Percentiles rank a stretch among this genome's conserved stretches.
phyloP scores from a whole-genome alignment of 2,329 filamentous ascomycete species.

The Chaetomium sp. region DNA sequence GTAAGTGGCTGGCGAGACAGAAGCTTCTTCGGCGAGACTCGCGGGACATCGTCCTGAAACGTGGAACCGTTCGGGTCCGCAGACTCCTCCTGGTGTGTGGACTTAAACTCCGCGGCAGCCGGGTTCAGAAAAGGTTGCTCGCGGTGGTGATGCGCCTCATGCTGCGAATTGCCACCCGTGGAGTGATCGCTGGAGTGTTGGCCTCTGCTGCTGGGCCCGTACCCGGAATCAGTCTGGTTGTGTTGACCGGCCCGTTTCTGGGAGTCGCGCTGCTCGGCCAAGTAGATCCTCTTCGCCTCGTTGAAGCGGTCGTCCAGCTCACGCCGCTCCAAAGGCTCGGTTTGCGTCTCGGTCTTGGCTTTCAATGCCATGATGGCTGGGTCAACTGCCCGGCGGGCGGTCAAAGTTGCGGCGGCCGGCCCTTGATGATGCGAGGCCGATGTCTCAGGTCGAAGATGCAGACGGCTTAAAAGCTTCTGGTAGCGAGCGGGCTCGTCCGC shows the following conservation, averaged over 20 bases:
- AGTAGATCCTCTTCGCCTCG: not conserved
- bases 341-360: constrained; percentile 4
- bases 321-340: not conserved
- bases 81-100: not conserved
- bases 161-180: not conserved
- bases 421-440: not conserved
- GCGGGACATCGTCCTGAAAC: not conserved
- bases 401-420: too few relatives aligned
- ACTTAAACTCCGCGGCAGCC: constrained; percentile 23
- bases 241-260: not conserved
- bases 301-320: not conserved
- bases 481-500: constrained; percentile 17
- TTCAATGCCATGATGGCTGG: constrained; percentile 19
- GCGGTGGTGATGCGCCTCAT: not conserved
- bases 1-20: constrained; percentile 17
- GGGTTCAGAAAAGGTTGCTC: constrained; percentile 19
- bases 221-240: constrained; percentile 16
- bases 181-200: not conserved
- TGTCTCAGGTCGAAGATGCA: not conserved
- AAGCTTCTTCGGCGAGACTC: constrained; percentile 15
- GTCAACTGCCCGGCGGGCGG: constrained; percentile 1
- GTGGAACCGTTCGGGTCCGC: too few relatives aligned
- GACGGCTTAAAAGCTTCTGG: constrained; percentile 14
- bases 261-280: not conserved
- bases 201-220: not conserved